Evolutionary conservation across 768 basidiomycete genomes (phyloP).

Genomic region (Lactarius psammicola): DNA sequence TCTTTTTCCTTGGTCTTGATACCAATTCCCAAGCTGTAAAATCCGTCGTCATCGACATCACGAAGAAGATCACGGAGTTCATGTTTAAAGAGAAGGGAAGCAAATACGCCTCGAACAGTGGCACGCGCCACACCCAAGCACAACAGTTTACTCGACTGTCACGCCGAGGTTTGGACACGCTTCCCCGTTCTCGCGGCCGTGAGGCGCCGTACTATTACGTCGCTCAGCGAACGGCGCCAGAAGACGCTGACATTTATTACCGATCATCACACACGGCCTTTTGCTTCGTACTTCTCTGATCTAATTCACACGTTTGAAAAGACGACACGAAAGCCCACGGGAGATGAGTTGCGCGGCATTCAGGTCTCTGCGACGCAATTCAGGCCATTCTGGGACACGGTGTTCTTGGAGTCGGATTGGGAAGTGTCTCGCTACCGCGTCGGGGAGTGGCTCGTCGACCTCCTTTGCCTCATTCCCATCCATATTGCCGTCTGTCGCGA

Average conservation of each 20-base stretch:
- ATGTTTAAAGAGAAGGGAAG: slow-evolving; percentile 48
- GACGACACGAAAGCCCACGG: slow-evolving; percentile 51
- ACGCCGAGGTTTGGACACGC: slow-evolving; percentile 18
- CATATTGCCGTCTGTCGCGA: slow-evolving; percentile 60
- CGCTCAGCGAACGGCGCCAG: slow-evolving; percentile 31
- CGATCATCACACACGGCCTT: slow-evolving; percentile 38
- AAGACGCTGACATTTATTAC: slow-evolving; percentile 47
- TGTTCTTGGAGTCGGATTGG: slow-evolving; percentile 16
- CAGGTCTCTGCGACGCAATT: slow-evolving; percentile 38
- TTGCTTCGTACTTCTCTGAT: slow-evolving; percentile 44
- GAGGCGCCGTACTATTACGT: slow-evolving; percentile 18
- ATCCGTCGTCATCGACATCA: slow-evolving; percentile 54
- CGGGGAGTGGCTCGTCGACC: slow-evolving; percentile 64
- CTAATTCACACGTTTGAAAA: slow-evolving; percentile 49
- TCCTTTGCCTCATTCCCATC: slow-evolving; percentile 63
- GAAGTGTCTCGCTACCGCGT: slow-evolving; percentile 42
- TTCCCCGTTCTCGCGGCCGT: slow-evolving; percentile 23
- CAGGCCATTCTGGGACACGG: slow-evolving; percentile 29
- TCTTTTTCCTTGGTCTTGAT: slow-evolving; percentile 47
- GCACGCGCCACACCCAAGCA: slow-evolving; percentile 36
- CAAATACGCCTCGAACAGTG: slow-evolving; percentile 25
- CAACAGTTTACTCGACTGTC: slow-evolving; percentile 36
- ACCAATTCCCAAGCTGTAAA: slow-evolving; percentile 33
- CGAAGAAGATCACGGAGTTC: slow-evolving; percentile 55
- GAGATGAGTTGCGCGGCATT: slow-evolving; percentile 42